phyloP scores from a whole-genome alignment of 306 rosid species.

The Mimosa pudica region DNA sequence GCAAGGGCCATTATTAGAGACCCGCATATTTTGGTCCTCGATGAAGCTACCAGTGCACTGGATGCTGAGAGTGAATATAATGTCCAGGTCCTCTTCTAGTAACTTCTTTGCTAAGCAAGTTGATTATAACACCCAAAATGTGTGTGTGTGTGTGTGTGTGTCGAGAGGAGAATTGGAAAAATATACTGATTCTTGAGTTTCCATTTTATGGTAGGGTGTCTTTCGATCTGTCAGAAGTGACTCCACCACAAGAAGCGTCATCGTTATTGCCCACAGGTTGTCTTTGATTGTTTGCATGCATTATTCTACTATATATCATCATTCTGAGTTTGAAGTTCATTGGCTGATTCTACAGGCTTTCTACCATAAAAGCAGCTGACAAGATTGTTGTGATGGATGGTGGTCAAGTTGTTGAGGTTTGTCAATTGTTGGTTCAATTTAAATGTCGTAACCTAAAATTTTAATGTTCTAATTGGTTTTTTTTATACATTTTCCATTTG shows the following conservation, averaged over 20 bases:
- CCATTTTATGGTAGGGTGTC: slow-evolving; percentile 68
- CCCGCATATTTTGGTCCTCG: slow-evolving; percentile 87
- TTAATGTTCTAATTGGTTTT: neutral
- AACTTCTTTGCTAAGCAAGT: slow-evolving; percentile 1
- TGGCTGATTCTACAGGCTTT: slow-evolving; percentile 63
- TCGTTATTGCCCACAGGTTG: slow-evolving; percentile 93
- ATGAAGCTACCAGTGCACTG: slow-evolving; percentile 95
- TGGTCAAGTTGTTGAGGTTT: slow-evolving; percentile 86
- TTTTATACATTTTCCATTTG: neutral
- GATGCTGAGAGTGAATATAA: slow-evolving; percentile 98
- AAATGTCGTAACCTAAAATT: slow-evolving; percentile 6
- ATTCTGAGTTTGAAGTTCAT: slow-evolving; percentile 24
- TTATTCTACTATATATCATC: slow-evolving; percentile 18
- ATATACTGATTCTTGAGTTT: slow-evolving; percentile 33
- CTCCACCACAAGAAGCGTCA: slow-evolving; percentile 56
- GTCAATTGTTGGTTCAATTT: slow-evolving; percentile 39
- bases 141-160: too few relatives aligned
- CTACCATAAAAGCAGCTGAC: slow-evolving; percentile 96
- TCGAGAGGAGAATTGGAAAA: neutral
- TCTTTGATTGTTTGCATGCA: slow-evolving; percentile 19
- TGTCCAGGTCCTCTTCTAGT: slow-evolving; percentile 63
- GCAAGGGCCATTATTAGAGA: slow-evolving; percentile 96
- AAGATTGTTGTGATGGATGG: slow-evolving; percentile 89
- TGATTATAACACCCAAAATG: slow-evolving; percentile 9
- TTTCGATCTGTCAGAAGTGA: slow-evolving; percentile 81